These are phyloP conservation scores for Wallacemonas rigidus DNA, from an alignment of 208 protist genomes.

Conservation along the genomic window DNA sequence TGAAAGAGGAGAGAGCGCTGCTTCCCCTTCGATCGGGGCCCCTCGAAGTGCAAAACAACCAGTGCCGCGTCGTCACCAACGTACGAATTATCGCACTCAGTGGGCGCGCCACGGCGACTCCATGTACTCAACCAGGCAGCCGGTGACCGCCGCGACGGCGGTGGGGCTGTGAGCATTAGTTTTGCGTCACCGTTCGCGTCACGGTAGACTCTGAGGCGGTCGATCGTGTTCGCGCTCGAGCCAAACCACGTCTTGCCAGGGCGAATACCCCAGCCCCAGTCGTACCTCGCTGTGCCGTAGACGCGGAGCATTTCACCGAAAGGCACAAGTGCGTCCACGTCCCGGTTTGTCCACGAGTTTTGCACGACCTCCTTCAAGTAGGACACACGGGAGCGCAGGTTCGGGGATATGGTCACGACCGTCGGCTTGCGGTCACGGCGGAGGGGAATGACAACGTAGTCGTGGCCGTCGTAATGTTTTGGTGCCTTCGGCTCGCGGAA, in stretches of 20 bases:
- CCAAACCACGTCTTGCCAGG: conserved; percentile 72
- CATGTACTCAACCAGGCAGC: not conserved
- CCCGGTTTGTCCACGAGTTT: conserved; percentile 80
- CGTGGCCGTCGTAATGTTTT: conserved; percentile 83
- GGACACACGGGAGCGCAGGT: conserved; percentile 62
- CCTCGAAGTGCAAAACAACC: conserved; percentile 88
- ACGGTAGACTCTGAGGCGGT: not conserved
- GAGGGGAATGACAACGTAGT: conserved; percentile 88
- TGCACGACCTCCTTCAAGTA: conserved; percentile 55
- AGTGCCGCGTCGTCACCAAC: conserved; percentile 48
- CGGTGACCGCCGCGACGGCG: not conserved
- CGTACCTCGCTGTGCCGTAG: conserved; percentile 75
- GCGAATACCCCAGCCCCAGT: conserved; percentile 86
- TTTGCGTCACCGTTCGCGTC: conserved; percentile 1
- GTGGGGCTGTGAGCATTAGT: not conserved
- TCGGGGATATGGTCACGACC: conserved; percentile 76
- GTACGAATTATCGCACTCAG: not conserved
- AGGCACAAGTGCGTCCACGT: conserved; percentile 73
- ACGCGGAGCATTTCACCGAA: conserved; percentile 67
- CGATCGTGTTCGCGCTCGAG: conserved; percentile 39
- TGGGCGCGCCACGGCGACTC: not conserved
- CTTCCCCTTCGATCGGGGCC: conserved; percentile 60
- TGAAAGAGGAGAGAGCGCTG: conserved; percentile 73
- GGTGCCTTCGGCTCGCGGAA: conserved; percentile 61
- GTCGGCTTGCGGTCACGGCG: conserved; percentile 50